Evolutionary conservation across 257 asterid genomes (phyloP).

Genomic region (Solanum arcanum): DNA sequence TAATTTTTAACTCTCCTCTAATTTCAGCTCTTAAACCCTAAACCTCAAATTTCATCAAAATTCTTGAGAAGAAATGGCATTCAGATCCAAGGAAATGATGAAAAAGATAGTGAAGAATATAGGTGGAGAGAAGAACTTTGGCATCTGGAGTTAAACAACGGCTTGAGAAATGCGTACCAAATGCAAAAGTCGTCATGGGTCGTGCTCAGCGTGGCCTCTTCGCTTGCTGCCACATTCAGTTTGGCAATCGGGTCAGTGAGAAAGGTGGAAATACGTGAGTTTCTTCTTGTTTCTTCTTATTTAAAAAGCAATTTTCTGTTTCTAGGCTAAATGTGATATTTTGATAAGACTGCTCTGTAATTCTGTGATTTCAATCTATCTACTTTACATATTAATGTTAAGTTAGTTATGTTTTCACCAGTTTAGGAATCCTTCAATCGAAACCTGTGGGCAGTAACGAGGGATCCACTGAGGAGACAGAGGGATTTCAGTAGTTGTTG

Average conservation of each 20-base stretch:
- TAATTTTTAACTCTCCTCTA: too few species aligned
- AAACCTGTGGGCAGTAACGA: neutral
- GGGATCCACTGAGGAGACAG: too few species aligned
- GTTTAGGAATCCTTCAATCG: neutral
- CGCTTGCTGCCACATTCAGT: conserved; percentile 93
- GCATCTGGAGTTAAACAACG: conserved; percentile 56
- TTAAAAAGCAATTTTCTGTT: neutral
- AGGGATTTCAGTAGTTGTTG: neutral
- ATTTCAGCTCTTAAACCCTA: too few species aligned
- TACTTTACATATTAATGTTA: neutral
- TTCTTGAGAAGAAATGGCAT: conserved; percentile 40
- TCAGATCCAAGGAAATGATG: conserved; percentile 72
- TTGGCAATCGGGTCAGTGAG: conserved; percentile 82
- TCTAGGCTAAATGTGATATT: neutral
- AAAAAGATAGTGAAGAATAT: conserved; percentile 65
- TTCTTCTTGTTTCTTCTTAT: neutral
- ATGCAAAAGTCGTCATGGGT: conserved; percentile 67
- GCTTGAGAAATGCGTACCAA: conserved; percentile 49
- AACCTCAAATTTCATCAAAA: too few species aligned
- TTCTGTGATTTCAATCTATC: neutral
- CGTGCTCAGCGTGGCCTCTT: conserved; percentile 89
- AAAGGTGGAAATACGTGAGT: conserved; percentile 89
- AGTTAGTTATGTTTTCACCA: neutral
- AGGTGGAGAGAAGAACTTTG: conserved; percentile 68
- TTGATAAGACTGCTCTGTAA: neutral